phyloP scores from a whole-genome alignment of 2,329 filamentous ascomycete species.

The Aspergillus phoenicis region DNA sequence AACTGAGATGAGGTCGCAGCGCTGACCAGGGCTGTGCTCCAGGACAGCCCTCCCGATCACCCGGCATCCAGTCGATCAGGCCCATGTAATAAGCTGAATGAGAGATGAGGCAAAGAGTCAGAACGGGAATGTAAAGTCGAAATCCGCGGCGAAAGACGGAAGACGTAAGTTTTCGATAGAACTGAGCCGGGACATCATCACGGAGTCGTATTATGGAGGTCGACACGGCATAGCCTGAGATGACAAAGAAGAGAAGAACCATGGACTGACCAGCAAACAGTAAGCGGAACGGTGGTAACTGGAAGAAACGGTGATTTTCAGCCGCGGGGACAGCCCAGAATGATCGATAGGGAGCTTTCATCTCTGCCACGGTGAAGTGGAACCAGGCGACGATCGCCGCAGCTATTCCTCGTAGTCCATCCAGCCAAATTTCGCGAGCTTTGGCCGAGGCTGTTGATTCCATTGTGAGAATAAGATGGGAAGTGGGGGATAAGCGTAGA shows the following conservation, averaged over 20 bases:
- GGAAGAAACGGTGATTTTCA: slow-evolving; percentile 24
- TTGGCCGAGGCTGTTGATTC: not conserved
- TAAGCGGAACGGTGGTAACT: slow-evolving; percentile 45
- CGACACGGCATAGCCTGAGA: slow-evolving; percentile 61
- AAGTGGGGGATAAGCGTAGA: too few relatives aligned
- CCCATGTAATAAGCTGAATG: slow-evolving; percentile 6
- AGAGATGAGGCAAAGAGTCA: slow-evolving; percentile 26
- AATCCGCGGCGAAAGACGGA: slow-evolving; percentile 33
- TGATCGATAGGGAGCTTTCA: slow-evolving; percentile 23
- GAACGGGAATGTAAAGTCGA: slow-evolving; percentile 35
- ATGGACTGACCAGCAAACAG: slow-evolving; percentile 42
- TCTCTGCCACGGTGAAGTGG: slow-evolving; percentile 29
- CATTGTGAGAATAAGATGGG: not conserved
- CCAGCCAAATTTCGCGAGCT: slow-evolving; percentile 24
- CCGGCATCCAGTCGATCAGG: not conserved
- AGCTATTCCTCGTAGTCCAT: slow-evolving; percentile 32
- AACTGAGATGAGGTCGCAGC: not conserved
- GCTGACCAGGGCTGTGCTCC: not conserved
- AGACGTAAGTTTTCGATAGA: slow-evolving; percentile 19
- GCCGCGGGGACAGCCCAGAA: slow-evolving; percentile 26
- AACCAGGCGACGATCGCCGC: slow-evolving; percentile 29
- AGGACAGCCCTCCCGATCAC: not conserved
- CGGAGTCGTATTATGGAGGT: slow-evolving; percentile 48
- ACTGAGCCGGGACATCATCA: slow-evolving; percentile 12
- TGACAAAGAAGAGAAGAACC: slow-evolving; percentile 60